A percentile compares a stretch with the other conserved stretches of the same genome.
These are phyloP conservation scores for Cadophora sp. DNA, from an alignment of 2,329 filamentous ascomycete genomes.

Conservation along the genomic window DNA sequence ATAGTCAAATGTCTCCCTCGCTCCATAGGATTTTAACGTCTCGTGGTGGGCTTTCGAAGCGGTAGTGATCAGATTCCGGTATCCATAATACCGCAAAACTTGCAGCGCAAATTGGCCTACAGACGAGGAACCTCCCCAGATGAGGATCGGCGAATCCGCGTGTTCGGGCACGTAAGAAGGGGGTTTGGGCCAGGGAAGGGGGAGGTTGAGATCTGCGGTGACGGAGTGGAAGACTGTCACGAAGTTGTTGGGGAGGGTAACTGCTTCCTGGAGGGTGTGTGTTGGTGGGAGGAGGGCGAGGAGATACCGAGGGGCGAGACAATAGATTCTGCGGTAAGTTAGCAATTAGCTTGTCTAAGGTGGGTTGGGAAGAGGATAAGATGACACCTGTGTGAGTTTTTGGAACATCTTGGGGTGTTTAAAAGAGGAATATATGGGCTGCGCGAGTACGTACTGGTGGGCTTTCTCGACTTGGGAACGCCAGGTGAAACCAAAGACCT, in stretches of 20 bases:
- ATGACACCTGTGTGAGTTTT: too few relatives aligned
- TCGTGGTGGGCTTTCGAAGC: constrained; percentile 40
- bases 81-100: constrained; percentile 59
- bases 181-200: constrained; percentile 59
- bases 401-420: too few relatives aligned
- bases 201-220: constrained; percentile 56
- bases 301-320: constrained; percentile 57
- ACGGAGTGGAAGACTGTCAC: constrained; percentile 65
- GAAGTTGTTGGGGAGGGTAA: constrained; percentile 61
- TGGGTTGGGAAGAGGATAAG: too few relatives aligned
- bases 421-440: too few relatives aligned
- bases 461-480: constrained; percentile 54
- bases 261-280: constrained; percentile 52
- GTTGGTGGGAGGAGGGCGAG: constrained; percentile 53
- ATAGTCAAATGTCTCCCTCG: constrained; percentile 44
- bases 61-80: constrained; percentile 51
- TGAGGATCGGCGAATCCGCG: constrained; percentile 45
- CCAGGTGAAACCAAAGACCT: constrained; percentile 59
- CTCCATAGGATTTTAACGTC: constrained; percentile 43
- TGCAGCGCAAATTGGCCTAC: constrained; percentile 46
- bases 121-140: constrained; percentile 46
- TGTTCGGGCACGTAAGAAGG: constrained; percentile 16
- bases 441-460: too few relatives aligned
- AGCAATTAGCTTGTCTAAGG: too few relatives aligned
- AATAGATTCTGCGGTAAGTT: too few relatives aligned